Percentiles rank a stretch among this genome's conserved stretches.
phyloP scores from a whole-genome alignment of 768 basidiomycete species.

The Kondoa subrosea region DNA sequence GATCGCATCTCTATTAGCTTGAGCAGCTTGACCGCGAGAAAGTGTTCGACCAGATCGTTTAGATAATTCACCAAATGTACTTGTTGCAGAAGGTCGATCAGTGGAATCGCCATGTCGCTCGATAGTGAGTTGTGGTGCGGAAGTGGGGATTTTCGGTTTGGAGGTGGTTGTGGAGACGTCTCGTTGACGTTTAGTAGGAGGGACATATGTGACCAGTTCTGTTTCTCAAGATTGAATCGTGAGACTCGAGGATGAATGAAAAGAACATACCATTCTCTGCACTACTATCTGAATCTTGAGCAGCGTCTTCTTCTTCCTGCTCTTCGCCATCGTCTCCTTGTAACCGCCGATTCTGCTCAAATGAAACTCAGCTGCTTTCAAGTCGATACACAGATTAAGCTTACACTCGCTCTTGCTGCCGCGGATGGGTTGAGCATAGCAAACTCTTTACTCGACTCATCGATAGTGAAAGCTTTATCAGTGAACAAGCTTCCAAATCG shows the following conservation, averaged over 20 bases:
- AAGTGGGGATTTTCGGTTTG: slow-evolving; percentile 10
- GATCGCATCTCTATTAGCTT: neutral
- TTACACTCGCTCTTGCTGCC: slow-evolving; percentile 41
- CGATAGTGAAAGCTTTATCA: slow-evolving; percentile 79
- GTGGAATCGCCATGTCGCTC: slow-evolving; percentile 4
- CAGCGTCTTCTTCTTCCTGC: slow-evolving; percentile 7
- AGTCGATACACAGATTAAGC: slow-evolving; percentile 17
- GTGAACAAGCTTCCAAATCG: slow-evolving; percentile 82
- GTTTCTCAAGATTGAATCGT: neutral
- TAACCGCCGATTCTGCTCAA: neutral
- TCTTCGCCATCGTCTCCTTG: slow-evolving; percentile 13
- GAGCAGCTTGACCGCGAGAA: slow-evolving; percentile 8
- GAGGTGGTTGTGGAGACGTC: slow-evolving; percentile 8
- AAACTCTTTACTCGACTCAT: slow-evolving; percentile 71
- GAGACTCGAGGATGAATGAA: neutral
- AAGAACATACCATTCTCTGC: slow-evolving; percentile 1
- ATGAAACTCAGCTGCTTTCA: slow-evolving; percentile 8
- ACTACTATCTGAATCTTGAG: slow-evolving; percentile 15
- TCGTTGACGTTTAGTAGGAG: neutral
- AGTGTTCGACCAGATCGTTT: slow-evolving; percentile 13
- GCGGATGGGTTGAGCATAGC: slow-evolving; percentile 83
- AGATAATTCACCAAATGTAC: neutral
- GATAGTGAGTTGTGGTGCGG: neutral
- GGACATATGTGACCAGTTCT: slow-evolving; percentile 6
- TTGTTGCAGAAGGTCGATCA: slow-evolving; percentile 9